A percentile compares a stretch with the other conserved stretches of the same genome.
Evolutionary conservation across 768 basidiomycete genomes (phyloP).

Genomic region (Lactarius indigo): DNA sequence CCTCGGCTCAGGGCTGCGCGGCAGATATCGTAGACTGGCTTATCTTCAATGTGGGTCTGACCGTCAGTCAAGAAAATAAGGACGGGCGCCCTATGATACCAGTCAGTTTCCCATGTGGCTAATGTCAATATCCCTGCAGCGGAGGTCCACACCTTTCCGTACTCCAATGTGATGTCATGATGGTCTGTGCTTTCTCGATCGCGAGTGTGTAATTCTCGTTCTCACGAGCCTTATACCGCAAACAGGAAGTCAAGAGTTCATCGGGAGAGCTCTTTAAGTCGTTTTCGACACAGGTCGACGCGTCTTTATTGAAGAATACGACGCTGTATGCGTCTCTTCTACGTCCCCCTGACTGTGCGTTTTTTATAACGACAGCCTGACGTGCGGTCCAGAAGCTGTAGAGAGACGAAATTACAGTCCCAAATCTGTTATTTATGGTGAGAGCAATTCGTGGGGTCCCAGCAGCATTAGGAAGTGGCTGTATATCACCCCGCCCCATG

Average conservation of each 20-base stretch:
- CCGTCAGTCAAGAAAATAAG: slow-evolving; percentile 58
- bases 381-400: slow-evolving; percentile 55
- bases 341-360: slow-evolving; percentile 25
- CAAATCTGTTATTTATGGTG: slow-evolving; percentile 45
- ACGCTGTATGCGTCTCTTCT: slow-evolving; percentile 55
- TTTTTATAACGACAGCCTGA: slow-evolving; percentile 34
- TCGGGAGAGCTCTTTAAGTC: slow-evolving; percentile 45
- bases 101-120: slow-evolving; percentile 9
- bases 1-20: slow-evolving; percentile 42
- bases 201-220: slow-evolving; percentile 47
- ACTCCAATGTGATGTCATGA: slow-evolving; percentile 48
- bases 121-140: neutral
- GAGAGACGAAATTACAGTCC: slow-evolving; percentile 54
- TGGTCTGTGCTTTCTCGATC: slow-evolving; percentile 33
- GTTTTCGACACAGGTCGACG: slow-evolving; percentile 35
- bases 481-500: slow-evolving; percentile 41
- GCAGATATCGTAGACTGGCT: slow-evolving; percentile 39
- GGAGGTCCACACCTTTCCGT: slow-evolving; percentile 40
- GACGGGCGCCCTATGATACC: slow-evolving; percentile 40
- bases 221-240: slow-evolving; percentile 33
- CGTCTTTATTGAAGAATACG: slow-evolving; percentile 39
- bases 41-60: slow-evolving; percentile 40
- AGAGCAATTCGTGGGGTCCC: slow-evolving; percentile 36
- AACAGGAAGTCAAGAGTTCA: slow-evolving; percentile 39
- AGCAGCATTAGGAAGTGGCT: slow-evolving; percentile 44